These are phyloP conservation scores for Daldinia vernicosa DNA, from an alignment of 495 filamentous ascomycete genomes.

Conservation along the genomic window DNA sequence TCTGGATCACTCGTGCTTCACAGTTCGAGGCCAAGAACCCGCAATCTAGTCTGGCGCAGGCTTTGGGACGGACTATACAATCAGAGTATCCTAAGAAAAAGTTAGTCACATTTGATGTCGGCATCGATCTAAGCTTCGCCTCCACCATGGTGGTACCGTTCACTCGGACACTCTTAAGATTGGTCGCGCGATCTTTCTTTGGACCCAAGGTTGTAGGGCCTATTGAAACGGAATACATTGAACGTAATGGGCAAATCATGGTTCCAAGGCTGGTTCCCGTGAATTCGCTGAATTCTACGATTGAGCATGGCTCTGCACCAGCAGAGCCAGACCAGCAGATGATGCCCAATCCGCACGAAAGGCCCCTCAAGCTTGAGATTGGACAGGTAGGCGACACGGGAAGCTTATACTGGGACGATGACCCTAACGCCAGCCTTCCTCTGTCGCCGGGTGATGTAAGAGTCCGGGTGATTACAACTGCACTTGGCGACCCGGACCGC, in stretches of 20 bases:
- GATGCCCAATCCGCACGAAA: slow-evolving; percentile 22
- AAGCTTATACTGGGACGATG: slow-evolving; percentile 29
- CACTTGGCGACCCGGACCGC: slow-evolving; percentile 14
- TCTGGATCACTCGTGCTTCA: slow-evolving; percentile 46
- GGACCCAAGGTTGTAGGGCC: slow-evolving; percentile 27
- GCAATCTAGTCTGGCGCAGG: slow-evolving; percentile 29
- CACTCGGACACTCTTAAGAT: slow-evolving; percentile 54
- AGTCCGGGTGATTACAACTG: slow-evolving; percentile 17
- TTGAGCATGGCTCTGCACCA: slow-evolving; percentile 34
- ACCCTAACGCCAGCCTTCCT: slow-evolving; percentile 19
- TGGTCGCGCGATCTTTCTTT: slow-evolving; percentile 66
- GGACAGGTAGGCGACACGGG: slow-evolving; percentile 15
- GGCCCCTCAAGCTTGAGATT: slow-evolving; percentile 33
- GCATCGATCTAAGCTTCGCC: slow-evolving; percentile 1
- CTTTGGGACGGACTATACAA: slow-evolving; percentile 42
- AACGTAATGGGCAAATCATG: slow-evolving; percentile 35
- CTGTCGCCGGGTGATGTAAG: slow-evolving; percentile 18
- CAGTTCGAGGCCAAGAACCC: slow-evolving; percentile 36
- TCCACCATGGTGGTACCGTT: not conserved
- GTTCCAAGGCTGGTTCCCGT: slow-evolving; percentile 43
- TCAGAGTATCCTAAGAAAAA: slow-evolving; percentile 45
- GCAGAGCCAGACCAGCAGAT: slow-evolving; percentile 9
- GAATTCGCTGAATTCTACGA: slow-evolving; percentile 35
- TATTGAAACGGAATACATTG: slow-evolving; percentile 44
- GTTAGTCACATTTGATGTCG: slow-evolving; percentile 42